These are phyloP conservation scores for Mrakia hoshinonis DNA, from an alignment of 768 basidiomycete genomes.

Conservation along the genomic window DNA sequence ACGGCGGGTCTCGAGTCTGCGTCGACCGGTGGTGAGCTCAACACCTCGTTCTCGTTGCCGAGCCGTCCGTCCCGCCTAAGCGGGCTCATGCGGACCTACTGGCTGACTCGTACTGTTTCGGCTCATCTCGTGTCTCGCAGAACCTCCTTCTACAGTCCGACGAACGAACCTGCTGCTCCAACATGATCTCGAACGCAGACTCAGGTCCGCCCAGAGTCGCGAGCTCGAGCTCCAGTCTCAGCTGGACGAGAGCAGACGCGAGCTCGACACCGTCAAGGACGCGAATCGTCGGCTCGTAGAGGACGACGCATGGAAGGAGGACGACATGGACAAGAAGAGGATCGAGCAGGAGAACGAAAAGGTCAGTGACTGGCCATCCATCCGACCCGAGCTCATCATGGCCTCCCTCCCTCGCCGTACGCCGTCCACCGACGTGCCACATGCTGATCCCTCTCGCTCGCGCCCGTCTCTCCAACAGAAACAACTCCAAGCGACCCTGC, in stretches of 20 bases:
- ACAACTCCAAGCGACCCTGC: slow-evolving; percentile 5
- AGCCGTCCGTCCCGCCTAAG: background rate
- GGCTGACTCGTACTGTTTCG: background rate
- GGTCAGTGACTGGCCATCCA: background rate
- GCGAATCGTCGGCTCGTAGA: slow-evolving; percentile 23
- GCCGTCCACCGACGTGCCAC: background rate
- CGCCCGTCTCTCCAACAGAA: background rate
- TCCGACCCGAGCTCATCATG: background rate
- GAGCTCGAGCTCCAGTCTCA: slow-evolving; percentile 17
- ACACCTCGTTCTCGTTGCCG: background rate
- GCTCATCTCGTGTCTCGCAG: background rate
- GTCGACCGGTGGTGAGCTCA: background rate
- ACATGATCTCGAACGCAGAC: slow-evolving; percentile 24
- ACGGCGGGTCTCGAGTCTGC: slow-evolving; percentile 17
- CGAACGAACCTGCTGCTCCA: slow-evolving; percentile 18
- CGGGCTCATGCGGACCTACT: too few relatives aligned
- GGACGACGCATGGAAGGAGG: slow-evolving; percentile 16
- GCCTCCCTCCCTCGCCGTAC: background rate
- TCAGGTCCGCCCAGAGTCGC: slow-evolving; percentile 8
- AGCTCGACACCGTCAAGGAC: slow-evolving; percentile 14
- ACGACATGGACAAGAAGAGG: background rate
- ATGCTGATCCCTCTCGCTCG: background rate
- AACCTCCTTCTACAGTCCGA: slow-evolving; percentile 16
- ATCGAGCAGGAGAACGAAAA: background rate
- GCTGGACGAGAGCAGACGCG: slow-evolving; percentile 6